A percentile compares a stretch with the other conserved stretches of the same genome.
Evolutionary conservation across 352 stramenopile genomes (phyloP).

Genomic region (Phytophthora brassicae): DNA sequence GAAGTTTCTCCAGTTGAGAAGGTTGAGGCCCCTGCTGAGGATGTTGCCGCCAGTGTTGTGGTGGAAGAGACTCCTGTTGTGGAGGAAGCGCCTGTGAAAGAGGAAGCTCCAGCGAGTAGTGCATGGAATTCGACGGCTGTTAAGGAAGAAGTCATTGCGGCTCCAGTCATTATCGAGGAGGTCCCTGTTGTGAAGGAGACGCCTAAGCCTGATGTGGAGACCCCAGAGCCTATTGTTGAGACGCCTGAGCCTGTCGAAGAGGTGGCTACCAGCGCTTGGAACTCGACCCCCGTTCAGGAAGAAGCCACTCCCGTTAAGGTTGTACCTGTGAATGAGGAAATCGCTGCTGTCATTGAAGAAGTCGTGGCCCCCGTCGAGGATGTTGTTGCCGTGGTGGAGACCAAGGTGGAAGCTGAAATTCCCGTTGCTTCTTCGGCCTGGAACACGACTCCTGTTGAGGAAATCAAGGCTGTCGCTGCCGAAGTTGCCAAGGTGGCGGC

Average conservation of each 20-base stretch:
- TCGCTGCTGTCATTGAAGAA: constrained; percentile 8
- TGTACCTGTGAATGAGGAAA: constrained; percentile 18
- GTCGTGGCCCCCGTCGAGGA: constrained; percentile 6
- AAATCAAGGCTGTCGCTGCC: constrained; percentile 9
- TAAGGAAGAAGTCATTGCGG: too few species aligned
- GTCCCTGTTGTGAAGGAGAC: neutral
- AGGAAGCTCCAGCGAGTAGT: constrained; percentile 11
- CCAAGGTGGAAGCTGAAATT: constrained; percentile 21
- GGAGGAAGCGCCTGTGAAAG: constrained; percentile 28
- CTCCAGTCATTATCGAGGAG: too few species aligned
- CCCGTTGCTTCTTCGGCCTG: constrained; percentile 22
- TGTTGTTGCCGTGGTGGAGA: constrained; percentile 9
- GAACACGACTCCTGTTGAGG: constrained; percentile 30
- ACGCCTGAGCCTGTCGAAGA: constrained; percentile 4
- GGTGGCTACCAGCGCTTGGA: too few species aligned
- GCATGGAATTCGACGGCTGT: neutral
- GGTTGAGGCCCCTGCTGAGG: neutral
- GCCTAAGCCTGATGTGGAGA: too few species aligned
- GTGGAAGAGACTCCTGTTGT: neutral
- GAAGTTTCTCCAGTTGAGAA: constrained; percentile 2
- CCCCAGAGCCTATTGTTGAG: too few species aligned
- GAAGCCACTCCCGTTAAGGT: constrained; percentile 2
- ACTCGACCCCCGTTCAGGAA: neutral
- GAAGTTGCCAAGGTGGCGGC: constrained; percentile 11
- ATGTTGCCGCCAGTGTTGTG: too few species aligned